Evolutionary conservation across 2,329 filamentous ascomycete species (phyloP).

Genomic region (Trichoderma lentiforme): DNA sequence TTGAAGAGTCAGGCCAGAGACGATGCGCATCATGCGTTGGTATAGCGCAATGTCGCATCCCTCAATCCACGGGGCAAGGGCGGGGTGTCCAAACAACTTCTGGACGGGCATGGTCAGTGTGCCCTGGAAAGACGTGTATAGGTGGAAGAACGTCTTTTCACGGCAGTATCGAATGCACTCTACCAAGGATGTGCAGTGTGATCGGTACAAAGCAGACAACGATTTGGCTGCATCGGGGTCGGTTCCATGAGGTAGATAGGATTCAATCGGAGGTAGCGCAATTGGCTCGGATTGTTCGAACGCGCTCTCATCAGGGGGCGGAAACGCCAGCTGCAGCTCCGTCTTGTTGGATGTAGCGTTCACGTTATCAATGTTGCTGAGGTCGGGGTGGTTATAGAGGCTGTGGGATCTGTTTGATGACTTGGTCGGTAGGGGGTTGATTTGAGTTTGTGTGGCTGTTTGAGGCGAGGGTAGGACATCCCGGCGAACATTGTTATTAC

Average conservation of each 20-base stretch:
- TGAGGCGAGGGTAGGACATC: constrained; percentile 31
- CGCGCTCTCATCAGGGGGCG: constrained; percentile 51
- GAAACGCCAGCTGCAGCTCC: constrained; percentile 57
- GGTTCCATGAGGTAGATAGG: constrained; percentile 75
- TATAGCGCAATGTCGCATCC: constrained; percentile 95
- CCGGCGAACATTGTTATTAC: constrained; percentile 28
- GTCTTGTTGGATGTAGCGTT: constrained; percentile 58
- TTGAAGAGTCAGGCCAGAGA: constrained; percentile 83
- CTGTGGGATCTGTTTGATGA: constrained; percentile 37
- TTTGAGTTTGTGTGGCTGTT: constrained; percentile 25
- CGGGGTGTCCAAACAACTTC: constrained; percentile 79
- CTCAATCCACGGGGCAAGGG: constrained; percentile 87
- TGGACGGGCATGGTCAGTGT: constrained; percentile 96
- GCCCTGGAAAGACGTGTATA: constrained; percentile 92
- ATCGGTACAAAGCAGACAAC: constrained; percentile 81
- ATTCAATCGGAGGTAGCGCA: constrained; percentile 78
- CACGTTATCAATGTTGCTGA: constrained; percentile 56
- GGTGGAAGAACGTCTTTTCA: constrained; percentile 92
- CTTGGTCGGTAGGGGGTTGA: constrained; percentile 15
- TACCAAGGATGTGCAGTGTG: constrained; percentile 91
- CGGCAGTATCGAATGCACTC: constrained; percentile 96
- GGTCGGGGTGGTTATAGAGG: constrained; percentile 58
- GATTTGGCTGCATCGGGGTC: constrained; percentile 85
- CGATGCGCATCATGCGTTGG: constrained; percentile 92
- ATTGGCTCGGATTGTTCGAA: constrained; percentile 64